These are phyloP conservation scores for Osmanthus fragrans DNA, from an alignment of 257 asterid species.

Conservation along the genomic window DNA sequence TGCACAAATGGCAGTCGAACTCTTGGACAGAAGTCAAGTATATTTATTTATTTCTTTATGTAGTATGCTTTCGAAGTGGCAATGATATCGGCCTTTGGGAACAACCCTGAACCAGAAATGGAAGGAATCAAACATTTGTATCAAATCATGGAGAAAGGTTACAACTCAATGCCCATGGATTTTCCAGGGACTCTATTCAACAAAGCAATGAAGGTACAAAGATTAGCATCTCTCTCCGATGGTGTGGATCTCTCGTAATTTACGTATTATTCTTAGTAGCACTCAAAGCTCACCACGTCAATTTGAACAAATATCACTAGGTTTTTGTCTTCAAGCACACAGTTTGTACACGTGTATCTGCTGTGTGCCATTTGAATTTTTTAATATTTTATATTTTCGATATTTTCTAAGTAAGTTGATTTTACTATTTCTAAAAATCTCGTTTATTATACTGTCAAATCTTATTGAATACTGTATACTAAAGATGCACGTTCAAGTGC, in stretches of 20 bases:
- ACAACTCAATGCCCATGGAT: constrained; percentile 71
- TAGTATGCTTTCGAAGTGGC: constrained; percentile 84
- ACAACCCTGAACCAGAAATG: constrained; percentile 37
- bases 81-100: constrained; percentile 53
- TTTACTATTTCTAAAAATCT: background rate
- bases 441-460: background rate
- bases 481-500: background rate
- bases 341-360: constrained; percentile 18
- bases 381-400: background rate
- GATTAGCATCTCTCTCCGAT: background rate
- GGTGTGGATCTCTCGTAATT: background rate
- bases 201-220: constrained; percentile 60
- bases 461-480: background rate
- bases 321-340: constrained; percentile 11
- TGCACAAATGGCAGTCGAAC: too few relatives aligned
- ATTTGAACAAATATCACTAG: constrained; percentile 3
- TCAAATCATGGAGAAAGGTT: constrained; percentile 55
- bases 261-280: background rate
- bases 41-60: background rate
- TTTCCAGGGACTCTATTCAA: constrained; percentile 58
- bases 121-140: constrained; percentile 45
- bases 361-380: constrained; percentile 1
- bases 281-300: constrained; percentile 15
- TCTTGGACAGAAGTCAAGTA: too few relatives aligned
- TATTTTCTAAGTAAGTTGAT: background rate